These are phyloP conservation scores for Phytopythium sindhum DNA, from an alignment of 352 stramenopile species.

Conservation along the genomic window DNA sequence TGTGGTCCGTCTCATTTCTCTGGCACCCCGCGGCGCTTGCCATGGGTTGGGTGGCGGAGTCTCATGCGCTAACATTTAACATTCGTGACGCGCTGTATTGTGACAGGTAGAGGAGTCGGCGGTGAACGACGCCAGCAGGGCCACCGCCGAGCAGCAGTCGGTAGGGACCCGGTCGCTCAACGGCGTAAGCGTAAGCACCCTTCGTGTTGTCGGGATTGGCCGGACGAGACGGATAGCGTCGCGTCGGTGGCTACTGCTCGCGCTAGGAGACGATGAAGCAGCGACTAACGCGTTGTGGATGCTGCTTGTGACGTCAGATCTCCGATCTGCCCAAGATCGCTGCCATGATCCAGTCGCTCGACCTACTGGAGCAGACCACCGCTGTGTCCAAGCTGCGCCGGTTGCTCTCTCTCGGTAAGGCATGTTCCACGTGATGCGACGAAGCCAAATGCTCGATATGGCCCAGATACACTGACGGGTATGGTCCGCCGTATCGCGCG, in stretches of 20 bases:
- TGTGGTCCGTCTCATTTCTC: constrained; percentile 13
- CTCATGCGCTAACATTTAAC: no score
- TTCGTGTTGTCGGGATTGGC: constrained; percentile 5
- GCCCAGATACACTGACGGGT: background rate
- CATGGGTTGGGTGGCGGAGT: no score
- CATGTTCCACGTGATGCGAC: background rate
- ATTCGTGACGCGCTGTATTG: no score
- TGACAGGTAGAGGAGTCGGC: constrained; percentile 7
- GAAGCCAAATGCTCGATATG: background rate
- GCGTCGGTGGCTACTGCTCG: background rate
- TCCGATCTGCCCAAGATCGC: constrained; percentile 95
- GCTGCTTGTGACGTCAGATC: constrained; percentile 43
- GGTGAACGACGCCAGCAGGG: constrained; percentile 8
- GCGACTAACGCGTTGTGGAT: background rate
- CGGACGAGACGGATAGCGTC: background rate
- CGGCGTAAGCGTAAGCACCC: constrained; percentile 32
- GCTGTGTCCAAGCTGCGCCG: constrained; percentile 96
- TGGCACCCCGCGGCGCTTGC: background rate
- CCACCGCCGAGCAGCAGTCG: constrained; percentile 9
- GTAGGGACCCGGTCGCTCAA: constrained; percentile 21
- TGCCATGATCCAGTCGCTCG: constrained; percentile 92
- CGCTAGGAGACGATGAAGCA: background rate
- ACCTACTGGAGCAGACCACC: constrained; percentile 90
- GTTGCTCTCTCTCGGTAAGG: constrained; percentile 93
- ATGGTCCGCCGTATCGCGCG: background rate